Percentiles rank a stretch among this genome's conserved stretches.
Evolutionary conservation across 495 filamentous ascomycete genomes (phyloP).

Genomic region (Physcia stellaris): DNA sequence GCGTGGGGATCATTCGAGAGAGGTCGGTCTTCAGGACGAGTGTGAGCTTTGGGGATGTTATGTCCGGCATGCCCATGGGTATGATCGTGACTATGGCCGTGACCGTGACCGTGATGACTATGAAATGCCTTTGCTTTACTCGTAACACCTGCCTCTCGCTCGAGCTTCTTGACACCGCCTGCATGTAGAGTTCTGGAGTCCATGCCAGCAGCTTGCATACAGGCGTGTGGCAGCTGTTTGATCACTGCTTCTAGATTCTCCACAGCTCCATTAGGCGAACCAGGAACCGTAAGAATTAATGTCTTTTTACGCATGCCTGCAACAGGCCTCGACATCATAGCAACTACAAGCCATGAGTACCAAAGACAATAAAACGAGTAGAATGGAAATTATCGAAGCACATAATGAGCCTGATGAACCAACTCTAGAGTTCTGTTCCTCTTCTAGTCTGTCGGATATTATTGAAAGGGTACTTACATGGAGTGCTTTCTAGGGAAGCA

Average conservation of each 20-base stretch:
- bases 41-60: slow-evolving; percentile 55
- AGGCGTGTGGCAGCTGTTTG: slow-evolving; percentile 85
- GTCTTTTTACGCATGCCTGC: slow-evolving; percentile 77
- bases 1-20: slow-evolving; percentile 70
- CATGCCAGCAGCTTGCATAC: slow-evolving; percentile 69
- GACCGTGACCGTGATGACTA: slow-evolving; percentile 40
- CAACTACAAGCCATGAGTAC: slow-evolving; percentile 40
- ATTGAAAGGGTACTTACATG: slow-evolving; percentile 46
- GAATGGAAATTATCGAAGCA: too few relatives aligned
- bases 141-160: slow-evolving; percentile 63
- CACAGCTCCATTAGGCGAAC: slow-evolving; percentile 90
- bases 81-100: slow-evolving; percentile 45
- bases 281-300: slow-evolving; percentile 81
- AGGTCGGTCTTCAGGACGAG: slow-evolving; percentile 42
- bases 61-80: slow-evolving; percentile 34
- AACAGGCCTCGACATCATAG: slow-evolving; percentile 92
- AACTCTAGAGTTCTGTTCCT: too few relatives aligned
- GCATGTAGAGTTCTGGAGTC: slow-evolving; percentile 70
- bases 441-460: too few relatives aligned
- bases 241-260: slow-evolving; percentile 92
- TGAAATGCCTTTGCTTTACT: slow-evolving; percentile 20
- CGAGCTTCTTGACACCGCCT: slow-evolving; percentile 71
- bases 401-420: too few relatives aligned
- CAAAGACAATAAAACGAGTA: background rate
- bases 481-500: slow-evolving; percentile 71